phyloP scores from a whole-genome alignment of 176 grass and related monocot genomes.

The Panicum miliaceum region DNA sequence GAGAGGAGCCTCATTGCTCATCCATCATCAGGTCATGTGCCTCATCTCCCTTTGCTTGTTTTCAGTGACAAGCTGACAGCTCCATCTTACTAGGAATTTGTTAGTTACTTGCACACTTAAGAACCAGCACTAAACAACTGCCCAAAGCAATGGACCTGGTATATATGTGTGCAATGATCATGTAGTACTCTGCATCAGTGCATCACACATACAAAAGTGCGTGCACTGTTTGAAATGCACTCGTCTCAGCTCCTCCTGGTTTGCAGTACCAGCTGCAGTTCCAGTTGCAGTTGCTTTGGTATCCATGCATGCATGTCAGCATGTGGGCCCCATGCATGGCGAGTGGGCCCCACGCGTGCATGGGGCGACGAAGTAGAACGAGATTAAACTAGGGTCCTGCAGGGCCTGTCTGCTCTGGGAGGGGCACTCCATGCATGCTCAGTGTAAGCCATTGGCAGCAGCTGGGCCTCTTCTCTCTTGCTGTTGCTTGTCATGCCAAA shows the following conservation, averaged over 20 bases:
- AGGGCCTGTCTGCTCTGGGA: constrained; percentile 67
- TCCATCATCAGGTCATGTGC: constrained; percentile 26
- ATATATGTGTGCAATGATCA: constrained; percentile 45
- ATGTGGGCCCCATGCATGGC: neutral
- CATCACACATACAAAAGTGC: constrained; percentile 44
- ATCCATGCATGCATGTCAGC: neutral
- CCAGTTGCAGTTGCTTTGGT: neutral
- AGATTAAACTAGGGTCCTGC: constrained; percentile 51
- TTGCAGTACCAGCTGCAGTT: neutral
- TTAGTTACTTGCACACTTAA: constrained; percentile 3
- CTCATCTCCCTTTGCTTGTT: constrained; percentile 45
- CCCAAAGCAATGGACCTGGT: neutral
- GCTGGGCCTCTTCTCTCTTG: constrained; percentile 34
- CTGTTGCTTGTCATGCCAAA: constrained; percentile 62
- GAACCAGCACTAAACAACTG: constrained; percentile 8
- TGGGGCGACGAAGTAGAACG: neutral
- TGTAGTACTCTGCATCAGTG: neutral
- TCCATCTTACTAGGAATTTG: constrained; percentile 39
- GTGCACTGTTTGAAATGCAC: constrained; percentile 38
- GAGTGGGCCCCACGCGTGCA: constrained; percentile 6
- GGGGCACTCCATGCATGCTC: constrained; percentile 52
- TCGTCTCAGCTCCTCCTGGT: constrained; percentile 33
- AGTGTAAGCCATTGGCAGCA: constrained; percentile 21
- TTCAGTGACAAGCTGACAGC: constrained; percentile 63
- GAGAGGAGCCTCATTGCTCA: neutral